These are phyloP conservation scores for Logfia minima DNA, from an alignment of 129 eudicot species.

Conservation along the genomic window DNA sequence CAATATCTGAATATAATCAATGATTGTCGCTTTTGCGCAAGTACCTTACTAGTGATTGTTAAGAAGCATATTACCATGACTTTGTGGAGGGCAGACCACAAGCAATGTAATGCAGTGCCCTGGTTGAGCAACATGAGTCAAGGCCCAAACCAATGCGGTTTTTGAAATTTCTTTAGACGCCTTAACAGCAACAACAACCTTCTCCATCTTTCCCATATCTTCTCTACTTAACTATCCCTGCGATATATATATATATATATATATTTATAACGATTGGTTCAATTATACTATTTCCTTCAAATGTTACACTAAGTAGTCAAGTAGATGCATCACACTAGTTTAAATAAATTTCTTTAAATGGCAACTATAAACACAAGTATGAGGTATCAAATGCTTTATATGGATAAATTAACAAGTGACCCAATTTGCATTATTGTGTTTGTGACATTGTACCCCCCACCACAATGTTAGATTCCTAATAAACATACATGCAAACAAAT, in stretches of 20 bases:
- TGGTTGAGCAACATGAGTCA: conserved; percentile 95
- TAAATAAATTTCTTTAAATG: neutral
- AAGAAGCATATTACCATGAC: conserved; percentile 49
- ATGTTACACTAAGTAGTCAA: neutral
- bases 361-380: conserved; percentile 12
- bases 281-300: neutral
- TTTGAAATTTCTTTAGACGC: conserved; percentile 86
- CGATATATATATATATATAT: conserved; percentile 8
- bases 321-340: neutral
- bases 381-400: neutral
- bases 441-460: conserved; percentile 31
- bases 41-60: neutral
- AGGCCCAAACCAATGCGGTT: conserved; percentile 87
- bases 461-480: conserved; percentile 28
- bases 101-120: conserved; percentile 88
- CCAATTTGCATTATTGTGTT: conserved; percentile 21
- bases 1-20: too few relatives aligned
- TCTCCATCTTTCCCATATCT: conserved; percentile 59
- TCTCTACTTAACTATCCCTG: conserved; percentile 45
- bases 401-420: conserved; percentile 12
- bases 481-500: conserved; percentile 23
- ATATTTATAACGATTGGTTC: neutral
- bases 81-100: conserved; percentile 70
- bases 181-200: conserved; percentile 88
- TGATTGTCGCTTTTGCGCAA: too few relatives aligned